Base-by-base conservation (phyloP, 331 rosid species). In the Cydonia oblonga region DNA sequence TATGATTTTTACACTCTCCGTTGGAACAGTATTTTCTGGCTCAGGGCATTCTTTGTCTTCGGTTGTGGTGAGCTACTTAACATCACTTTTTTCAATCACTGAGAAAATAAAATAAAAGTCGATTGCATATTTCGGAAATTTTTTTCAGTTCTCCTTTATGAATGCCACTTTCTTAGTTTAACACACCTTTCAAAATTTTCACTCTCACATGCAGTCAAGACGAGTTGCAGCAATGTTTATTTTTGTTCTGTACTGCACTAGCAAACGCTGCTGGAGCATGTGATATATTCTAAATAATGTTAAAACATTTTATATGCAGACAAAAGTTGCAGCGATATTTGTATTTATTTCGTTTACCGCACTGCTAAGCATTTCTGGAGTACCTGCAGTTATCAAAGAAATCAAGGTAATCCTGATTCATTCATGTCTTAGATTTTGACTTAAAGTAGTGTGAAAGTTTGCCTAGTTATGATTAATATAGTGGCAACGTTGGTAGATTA, bases 31-130 rank as follows among this genome's bases (percentile, higher is more conserved):
- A 32, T 95, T 95, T 84, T 95, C 97, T 57, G 96, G 96, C 80
- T 86, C 91, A 57, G 99, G 99, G 66, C 99, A 95, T 86, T 95
- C 97, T 73, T 70, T 95, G 78, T 95, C 96, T 72, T 91, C 99
- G 51, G 96, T 95, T 81, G 84, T 51, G 93, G 99, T 95, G 73
- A 91, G 96, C 81, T 61, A 64, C 74, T 68, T 60, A 11, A 18
- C 20, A 24, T 38, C 22, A 23, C 42, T 15, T 24, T 66, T 66
- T 2, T 62, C 67, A 35, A 14, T 40, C 16, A 40, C 24, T 22
- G 15, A 30, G 57, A 49, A 11, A 35, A 14, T 30, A 32, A 1
- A 66, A 13, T 23, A 59, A 58, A 58, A 23, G 14, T 23, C 3
- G 9, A 20, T 70, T 5, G 24, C 65, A 70, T 33, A 2, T 33